These are phyloP conservation scores for Didymosphaeria variabile DNA, from an alignment of 2,329 filamentous ascomycete genomes.

Conservation along the genomic window DNA sequence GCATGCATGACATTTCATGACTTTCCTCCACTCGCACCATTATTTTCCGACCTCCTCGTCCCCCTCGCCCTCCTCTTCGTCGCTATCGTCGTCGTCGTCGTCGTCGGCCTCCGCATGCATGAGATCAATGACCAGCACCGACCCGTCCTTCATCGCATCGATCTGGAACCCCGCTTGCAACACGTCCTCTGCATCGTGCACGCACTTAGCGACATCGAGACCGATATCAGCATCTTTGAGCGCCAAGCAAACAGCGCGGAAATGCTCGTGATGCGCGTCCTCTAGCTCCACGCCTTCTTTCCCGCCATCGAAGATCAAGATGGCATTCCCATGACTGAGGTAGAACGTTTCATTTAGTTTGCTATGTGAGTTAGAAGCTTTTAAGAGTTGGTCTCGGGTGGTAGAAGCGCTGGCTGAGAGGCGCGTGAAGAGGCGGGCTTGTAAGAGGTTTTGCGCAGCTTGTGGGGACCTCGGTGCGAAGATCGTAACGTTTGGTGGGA, in stretches of 20 bases:
- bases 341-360: neutral
- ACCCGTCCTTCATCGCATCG: neutral
- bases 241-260: conserved; percentile 11
- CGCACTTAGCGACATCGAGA: conserved; percentile 10
- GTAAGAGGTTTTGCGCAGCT: neutral
- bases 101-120: conserved; percentile 6
- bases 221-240: conserved; percentile 8
- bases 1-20: neutral
- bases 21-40: too few relatives aligned
- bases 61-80: neutral
- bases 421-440: conserved; percentile 9
- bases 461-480: neutral
- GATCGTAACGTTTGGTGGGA: conserved; percentile 10
- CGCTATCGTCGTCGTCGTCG: conserved; percentile 1
- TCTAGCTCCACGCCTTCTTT: neutral
- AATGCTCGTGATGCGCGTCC: conserved; percentile 9
- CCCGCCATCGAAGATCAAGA: conserved; percentile 10
- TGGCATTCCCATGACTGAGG: neutral
- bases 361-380: neutral
- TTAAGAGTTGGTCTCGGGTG: neutral
- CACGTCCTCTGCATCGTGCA: conserved; percentile 8
- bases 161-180: conserved; percentile 9
- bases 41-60: neutral
- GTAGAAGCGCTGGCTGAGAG: conserved; percentile 3
- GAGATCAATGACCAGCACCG: conserved; percentile 10